These are phyloP conservation scores for Globisporangium solare DNA, from an alignment of 352 stramenopile species.

Conservation along the genomic window DNA sequence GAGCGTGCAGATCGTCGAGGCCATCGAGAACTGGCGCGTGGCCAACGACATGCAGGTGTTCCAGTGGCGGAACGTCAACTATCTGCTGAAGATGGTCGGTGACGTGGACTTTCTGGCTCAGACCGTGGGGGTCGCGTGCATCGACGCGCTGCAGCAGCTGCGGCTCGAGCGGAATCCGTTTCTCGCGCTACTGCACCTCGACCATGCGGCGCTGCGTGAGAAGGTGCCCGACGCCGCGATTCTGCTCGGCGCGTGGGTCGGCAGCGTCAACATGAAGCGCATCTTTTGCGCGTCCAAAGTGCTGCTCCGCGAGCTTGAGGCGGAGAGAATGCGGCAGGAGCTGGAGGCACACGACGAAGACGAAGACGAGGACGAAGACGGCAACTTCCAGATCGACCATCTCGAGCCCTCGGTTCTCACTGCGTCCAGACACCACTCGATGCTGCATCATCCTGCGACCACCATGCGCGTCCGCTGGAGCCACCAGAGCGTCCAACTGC, in stretches of 20 bases:
- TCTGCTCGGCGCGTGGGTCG: slow-evolving; percentile 38
- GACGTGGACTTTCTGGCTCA: slow-evolving; percentile 56
- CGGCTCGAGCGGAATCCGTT: slow-evolving; percentile 65
- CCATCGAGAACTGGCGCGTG: slow-evolving; percentile 52
- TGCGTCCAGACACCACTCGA: slow-evolving; percentile 15
- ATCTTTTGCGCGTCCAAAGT: slow-evolving; percentile 48
- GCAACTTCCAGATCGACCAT: not conserved
- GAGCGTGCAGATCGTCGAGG: slow-evolving; percentile 64
- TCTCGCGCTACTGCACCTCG: slow-evolving; percentile 46
- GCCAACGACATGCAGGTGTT: slow-evolving; percentile 34
- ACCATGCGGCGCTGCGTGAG: slow-evolving; percentile 47
- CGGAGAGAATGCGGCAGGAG: slow-evolving; percentile 8
- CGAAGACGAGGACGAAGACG: not conserved
- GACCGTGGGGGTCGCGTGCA: slow-evolving; percentile 12
- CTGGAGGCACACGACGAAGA: not conserved
- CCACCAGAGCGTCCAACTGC: slow-evolving; percentile 24
- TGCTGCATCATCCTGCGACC: not conserved
- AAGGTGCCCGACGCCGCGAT: slow-evolving; percentile 14
- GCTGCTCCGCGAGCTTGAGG: slow-evolving; percentile 38
- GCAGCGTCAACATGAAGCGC: slow-evolving; percentile 49
- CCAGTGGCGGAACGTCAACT: slow-evolving; percentile 72
- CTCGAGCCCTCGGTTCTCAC: slow-evolving; percentile 7
- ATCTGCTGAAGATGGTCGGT: slow-evolving; percentile 71
- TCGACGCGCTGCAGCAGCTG: slow-evolving; percentile 42
- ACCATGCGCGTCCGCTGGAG: slow-evolving; percentile 36